phyloP scores from a whole-genome alignment of 2,329 filamentous ascomycete species.

The Colletotrichum endophyticum region DNA sequence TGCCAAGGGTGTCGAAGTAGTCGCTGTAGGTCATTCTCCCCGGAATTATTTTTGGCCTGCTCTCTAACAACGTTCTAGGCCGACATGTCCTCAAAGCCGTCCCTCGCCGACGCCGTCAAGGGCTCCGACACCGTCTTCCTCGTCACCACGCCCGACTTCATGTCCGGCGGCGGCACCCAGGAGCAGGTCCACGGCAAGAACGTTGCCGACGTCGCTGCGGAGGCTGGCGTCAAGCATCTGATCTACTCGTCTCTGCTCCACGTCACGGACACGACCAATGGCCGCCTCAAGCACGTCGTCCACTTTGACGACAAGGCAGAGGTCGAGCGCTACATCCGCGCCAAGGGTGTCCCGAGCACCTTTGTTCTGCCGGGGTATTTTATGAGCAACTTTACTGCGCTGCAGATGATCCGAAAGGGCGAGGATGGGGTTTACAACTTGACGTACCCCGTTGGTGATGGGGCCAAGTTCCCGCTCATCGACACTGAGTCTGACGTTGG shows the following conservation, averaged over 20 bases:
- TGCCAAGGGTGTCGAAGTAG: slow-evolving; percentile 46
- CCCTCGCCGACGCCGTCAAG: slow-evolving; percentile 41
- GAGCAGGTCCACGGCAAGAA: slow-evolving; percentile 43
- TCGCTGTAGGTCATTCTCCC: slow-evolving; percentile 31
- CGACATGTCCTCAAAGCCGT: slow-evolving; percentile 41
- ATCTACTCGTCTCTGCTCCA: slow-evolving; percentile 36
- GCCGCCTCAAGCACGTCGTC: slow-evolving; percentile 28
- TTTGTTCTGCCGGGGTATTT: slow-evolving; percentile 56
- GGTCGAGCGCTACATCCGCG: slow-evolving; percentile 50
- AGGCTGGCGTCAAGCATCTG: slow-evolving; percentile 34
- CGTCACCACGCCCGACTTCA: slow-evolving; percentile 30
- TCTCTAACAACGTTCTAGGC: slow-evolving; percentile 30
- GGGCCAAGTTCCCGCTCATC: slow-evolving; percentile 34
- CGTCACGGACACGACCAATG: slow-evolving; percentile 28
- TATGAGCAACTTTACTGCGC: slow-evolving; percentile 51
- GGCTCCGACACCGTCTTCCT: slow-evolving; percentile 47
- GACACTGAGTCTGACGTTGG: slow-evolving; percentile 37
- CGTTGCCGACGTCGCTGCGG: slow-evolving; percentile 38
- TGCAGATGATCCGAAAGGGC: slow-evolving; percentile 25
- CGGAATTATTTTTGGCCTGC: no score
- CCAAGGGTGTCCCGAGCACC: slow-evolving; percentile 46
- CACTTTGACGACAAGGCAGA: slow-evolving; percentile 55
- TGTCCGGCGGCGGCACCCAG: not conserved
- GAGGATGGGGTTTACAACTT: slow-evolving; percentile 30
- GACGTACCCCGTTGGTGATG: slow-evolving; percentile 26